Percentiles rank a stretch among this genome's conserved stretches.
Evolutionary conservation across 2,329 filamentous ascomycete species (phyloP).

Genomic region (Verticillium tricorpus): DNA sequence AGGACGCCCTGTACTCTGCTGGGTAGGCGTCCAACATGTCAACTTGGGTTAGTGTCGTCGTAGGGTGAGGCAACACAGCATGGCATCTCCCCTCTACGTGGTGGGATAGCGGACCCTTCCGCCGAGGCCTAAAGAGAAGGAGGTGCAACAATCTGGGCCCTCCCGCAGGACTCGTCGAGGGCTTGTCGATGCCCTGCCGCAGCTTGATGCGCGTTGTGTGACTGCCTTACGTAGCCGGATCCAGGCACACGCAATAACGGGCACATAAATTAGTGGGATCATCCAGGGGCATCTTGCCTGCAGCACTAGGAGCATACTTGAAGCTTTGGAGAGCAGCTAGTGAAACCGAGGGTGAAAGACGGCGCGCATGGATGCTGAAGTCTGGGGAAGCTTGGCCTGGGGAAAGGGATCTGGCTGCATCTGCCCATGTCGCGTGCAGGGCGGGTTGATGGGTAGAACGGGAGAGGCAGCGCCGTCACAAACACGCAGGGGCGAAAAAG

Average conservation of each 20-base stretch:
- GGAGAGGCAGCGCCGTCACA: neutral
- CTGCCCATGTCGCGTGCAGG: neutral
- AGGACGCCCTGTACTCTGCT: too few relatives aligned
- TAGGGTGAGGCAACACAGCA: too few relatives aligned
- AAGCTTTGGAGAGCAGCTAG: neutral
- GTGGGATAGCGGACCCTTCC: neutral
- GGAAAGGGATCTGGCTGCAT: neutral
- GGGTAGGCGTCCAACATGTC: too few relatives aligned
- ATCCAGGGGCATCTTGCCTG: neutral
- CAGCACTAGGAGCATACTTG: neutral
- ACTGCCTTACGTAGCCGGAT: neutral
- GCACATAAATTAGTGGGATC: too few relatives aligned
- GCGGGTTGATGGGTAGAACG: neutral
- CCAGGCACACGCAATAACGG: too few relatives aligned
- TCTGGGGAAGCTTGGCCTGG: neutral
- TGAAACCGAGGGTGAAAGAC: neutral
- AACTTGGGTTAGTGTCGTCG: too few relatives aligned
- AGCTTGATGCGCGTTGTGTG: too few relatives aligned
- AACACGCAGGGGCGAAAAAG: neutral
- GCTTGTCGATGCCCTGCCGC: too few relatives aligned
- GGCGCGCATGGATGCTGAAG: neutral
- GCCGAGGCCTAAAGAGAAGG: neutral
- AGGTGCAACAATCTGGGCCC: too few relatives aligned
- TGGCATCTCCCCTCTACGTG: too few relatives aligned
- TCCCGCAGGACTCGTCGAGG: too few relatives aligned